Evolutionary conservation across 371 early-diverging fungal species (phyloP).

Genomic region (Lichtheimia ramosa): DNA sequence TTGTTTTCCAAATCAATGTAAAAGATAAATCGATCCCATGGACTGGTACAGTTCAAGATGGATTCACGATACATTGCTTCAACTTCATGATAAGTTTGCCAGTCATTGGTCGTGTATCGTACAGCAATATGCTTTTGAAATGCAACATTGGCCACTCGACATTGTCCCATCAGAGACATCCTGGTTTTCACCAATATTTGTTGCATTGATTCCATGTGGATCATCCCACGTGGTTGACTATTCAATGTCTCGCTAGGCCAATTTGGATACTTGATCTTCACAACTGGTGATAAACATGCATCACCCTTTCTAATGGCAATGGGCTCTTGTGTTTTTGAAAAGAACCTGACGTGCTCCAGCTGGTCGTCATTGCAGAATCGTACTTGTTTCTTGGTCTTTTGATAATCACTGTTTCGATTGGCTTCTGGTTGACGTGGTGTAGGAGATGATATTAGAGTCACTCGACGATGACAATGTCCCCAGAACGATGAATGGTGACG

Average conservation of each 20-base stretch:
- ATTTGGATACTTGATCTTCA: constrained; percentile 19
- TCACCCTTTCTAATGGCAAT: constrained; percentile 41
- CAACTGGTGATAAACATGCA: constrained; percentile 11
- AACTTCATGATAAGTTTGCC: constrained; percentile 61
- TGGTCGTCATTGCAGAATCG: constrained; percentile 36
- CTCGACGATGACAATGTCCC: not conserved
- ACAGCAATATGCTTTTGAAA: constrained; percentile 72
- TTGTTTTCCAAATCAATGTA: constrained; percentile 6
- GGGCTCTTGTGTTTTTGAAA: constrained; percentile 56
- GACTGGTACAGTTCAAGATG: constrained; percentile 21
- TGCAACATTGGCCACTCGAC: constrained; percentile 75
- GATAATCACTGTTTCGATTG: not conserved
- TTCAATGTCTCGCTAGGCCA: constrained; percentile 20
- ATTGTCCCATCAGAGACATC: constrained; percentile 48
- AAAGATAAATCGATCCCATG: constrained; percentile 38
- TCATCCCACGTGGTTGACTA: constrained; percentile 3
- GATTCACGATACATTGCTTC: constrained; percentile 54
- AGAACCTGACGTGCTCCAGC: constrained; percentile 60
- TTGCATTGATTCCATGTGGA: constrained; percentile 27
- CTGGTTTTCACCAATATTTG: constrained; percentile 30
- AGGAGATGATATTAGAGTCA: not conserved
- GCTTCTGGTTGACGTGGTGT: not conserved
- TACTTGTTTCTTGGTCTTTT: constrained; percentile 28
- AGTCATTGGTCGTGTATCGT: constrained; percentile 68
- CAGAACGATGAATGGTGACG: not conserved